Base-by-base conservation (phyloP, 2,329 filamentous ascomycete genomes). In the Talaromyces amestolkiae region DNA sequence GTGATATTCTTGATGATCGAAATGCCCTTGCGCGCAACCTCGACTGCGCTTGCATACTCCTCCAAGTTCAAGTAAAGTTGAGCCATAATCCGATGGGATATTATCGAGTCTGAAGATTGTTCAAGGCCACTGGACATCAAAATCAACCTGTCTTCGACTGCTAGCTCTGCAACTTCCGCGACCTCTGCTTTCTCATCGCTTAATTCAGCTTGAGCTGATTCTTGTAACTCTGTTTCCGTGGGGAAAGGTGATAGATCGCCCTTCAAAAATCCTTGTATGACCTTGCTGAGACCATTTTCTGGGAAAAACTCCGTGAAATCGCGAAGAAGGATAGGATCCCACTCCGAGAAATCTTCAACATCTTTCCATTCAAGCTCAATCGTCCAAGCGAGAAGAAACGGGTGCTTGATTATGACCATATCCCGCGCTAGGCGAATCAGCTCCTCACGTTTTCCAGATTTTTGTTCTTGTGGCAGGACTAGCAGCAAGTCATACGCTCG, bases 401-500 rank as follows among this genome's bases (percentile, higher is more conserved):
- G 91, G 71, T 98, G 93, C 71, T 94, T 93, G 75, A 99, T 95
- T 66, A 97, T 91, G 67, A 99, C 94, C 91, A 99, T 97, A 67
- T 94, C 95, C 68, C 89, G 87, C 0, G 94, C 93, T 61, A 95
- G 81, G 66, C 90, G 89, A 72, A 90, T 79, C 0, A 97, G 89
- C 68, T 90, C 88, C 41, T 87, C 81, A 31, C 91, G 86, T 76
- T 96, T 93, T 19, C 82, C 78, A 0, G 79, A 74, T 77, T 98
- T 98, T 65, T 88, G 81, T 3, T 89, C 87, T 1, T 83, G 67
- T 2, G 89, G 86, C 17, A 92, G 82, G 33, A 91, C 88, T 9
- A 90, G 77, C 1, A 99, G 84, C 5, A 87, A 85, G 65, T 97
- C 93, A 70, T 93, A 90, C 67, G 89, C 91, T 73, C 93, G 87